phyloP scores from a whole-genome alignment of 1,139 yeast genomes.

The Saccharomyces hybrid region DNA sequence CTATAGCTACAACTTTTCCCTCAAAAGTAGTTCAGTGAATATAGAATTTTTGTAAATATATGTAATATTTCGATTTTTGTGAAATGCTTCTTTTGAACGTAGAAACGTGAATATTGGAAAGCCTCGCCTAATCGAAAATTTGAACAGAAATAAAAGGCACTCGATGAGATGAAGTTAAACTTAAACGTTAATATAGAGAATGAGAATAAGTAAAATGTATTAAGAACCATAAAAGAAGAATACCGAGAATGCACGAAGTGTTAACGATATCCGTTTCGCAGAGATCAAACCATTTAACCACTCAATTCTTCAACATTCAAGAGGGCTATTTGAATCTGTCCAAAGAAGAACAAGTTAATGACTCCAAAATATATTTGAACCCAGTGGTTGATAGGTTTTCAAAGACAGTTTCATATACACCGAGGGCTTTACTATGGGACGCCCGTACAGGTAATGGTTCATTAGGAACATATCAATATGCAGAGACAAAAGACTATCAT shows the following conservation, averaged over 20 bases:
- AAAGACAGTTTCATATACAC: conserved; percentile 57
- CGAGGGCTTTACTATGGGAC: conserved; percentile 77
- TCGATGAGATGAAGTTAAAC: background rate
- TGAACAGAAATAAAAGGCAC: background rate
- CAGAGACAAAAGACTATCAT: conserved; percentile 24
- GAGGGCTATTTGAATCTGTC: conserved; percentile 32
- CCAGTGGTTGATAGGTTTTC: conserved; percentile 35
- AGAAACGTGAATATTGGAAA: conserved; percentile 36
- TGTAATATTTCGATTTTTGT: background rate
- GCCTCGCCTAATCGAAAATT: background rate
- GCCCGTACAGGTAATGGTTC: conserved; percentile 60
- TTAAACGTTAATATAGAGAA: background rate
- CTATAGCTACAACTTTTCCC: conserved; percentile 14
- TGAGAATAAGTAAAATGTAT: too few relatives aligned
- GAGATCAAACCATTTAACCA: conserved; percentile 58
- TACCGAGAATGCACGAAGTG: conserved; percentile 54
- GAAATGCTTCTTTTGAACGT: conserved; percentile 21
- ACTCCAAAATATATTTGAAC: conserved; percentile 42
- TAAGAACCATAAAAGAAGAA: background rate
- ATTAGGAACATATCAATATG: conserved; percentile 47
- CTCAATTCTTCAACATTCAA: conserved; percentile 81
- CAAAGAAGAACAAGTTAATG: conserved; percentile 42
- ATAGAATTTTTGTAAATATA: background rate
- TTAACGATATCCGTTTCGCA: conserved; percentile 70
- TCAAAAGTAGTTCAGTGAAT: conserved; percentile 21